Evolutionary conservation across 2,329 filamentous ascomycete genomes (phyloP), one percentile per base, ranked within the genome.

Genomic region (Chrysoporthe austroafricana): DNA sequence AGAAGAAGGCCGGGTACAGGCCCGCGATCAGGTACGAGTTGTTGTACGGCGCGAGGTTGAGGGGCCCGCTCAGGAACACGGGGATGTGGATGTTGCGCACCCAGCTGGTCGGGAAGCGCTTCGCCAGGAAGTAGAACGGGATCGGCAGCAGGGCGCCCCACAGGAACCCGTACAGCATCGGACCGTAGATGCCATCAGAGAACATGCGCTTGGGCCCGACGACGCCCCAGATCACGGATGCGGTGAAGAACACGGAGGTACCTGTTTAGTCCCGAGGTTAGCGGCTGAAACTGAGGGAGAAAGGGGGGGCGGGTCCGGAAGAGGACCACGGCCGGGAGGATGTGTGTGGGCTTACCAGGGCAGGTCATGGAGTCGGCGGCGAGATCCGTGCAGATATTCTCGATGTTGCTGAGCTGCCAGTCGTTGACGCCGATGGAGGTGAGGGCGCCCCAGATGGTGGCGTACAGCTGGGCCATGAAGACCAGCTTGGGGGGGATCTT

Each of bases 401-500:
- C 73, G 59, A 87, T 86, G 69, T 80, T 74, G 54, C 78, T 80
- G 76, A 86, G 80, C 73, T 85, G 83, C 73, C 82, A 83, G 70
- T 79, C 77, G 67, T 79, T 73, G 2, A 86, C 81, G 16, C 80
- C 83, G 3, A 82, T 81, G 69, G 81, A 84, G 54, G 86, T 80
- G 58, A 86, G 78, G 1, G 82, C 85, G 60, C 83, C 84, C 26
- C 86, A 76, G 26, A 88, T 77, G 2, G 85, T 89, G 44, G 86
- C 85, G 11, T 85, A 77, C 73, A 89, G 85, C 75, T 89, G 87
- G 0, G 86, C 86, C 32, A 80, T 77, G 71, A 89, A 90, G 3
- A 86, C 85, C 42, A 87, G 82, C 13, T 84, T 82, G 0, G 87
- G 87, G 5, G 87, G 86, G 21, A 89, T 87, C 78, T 88, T 88